Evolutionary conservation across 169 alveolate species (phyloP).

Genomic region (Cryptosporidium canis): DNA sequence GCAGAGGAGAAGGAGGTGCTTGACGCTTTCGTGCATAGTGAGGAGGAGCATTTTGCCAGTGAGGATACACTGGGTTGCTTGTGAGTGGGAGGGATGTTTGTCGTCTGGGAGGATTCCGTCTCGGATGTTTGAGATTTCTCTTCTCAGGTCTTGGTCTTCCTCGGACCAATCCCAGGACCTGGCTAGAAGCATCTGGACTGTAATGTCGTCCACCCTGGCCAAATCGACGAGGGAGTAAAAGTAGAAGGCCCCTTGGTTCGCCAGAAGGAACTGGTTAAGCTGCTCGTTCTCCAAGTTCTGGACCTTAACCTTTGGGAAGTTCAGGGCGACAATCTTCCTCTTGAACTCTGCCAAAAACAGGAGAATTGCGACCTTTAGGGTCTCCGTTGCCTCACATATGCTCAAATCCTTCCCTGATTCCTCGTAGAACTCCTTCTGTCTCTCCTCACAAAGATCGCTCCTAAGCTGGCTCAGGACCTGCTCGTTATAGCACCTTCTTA

Average conservation of each 20-base stretch:
- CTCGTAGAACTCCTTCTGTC: slow-evolving; percentile 35
- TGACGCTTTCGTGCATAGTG: slow-evolving; percentile 49
- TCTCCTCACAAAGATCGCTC: background rate
- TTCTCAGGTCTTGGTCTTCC: slow-evolving; percentile 62
- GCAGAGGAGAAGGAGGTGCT: slow-evolving; percentile 55
- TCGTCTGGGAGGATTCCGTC: background rate
- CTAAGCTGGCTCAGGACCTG: background rate
- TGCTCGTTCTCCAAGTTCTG: slow-evolving; percentile 2
- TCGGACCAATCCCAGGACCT: slow-evolving; percentile 63
- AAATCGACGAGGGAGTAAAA: slow-evolving; percentile 26
- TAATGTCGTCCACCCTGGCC: slow-evolving; percentile 25
- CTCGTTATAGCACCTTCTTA: background rate
- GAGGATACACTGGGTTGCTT: slow-evolving; percentile 6
- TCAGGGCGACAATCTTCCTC: slow-evolving; percentile 6
- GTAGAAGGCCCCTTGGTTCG: slow-evolving; percentile 20
- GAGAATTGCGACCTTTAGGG: slow-evolving; percentile 18
- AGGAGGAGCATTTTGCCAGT: slow-evolving; percentile 27
- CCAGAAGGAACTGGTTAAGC: slow-evolving; percentile 7
- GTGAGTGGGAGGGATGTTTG: background rate
- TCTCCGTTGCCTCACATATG: slow-evolving; percentile 50
- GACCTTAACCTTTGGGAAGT: slow-evolving; percentile 3
- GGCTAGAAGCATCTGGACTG: slow-evolving; percentile 52
- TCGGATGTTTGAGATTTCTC: slow-evolving; percentile 2
- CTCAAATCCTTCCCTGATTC: slow-evolving; percentile 36
- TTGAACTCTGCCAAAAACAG: slow-evolving; percentile 26